Base-by-base conservation (phyloP, 1,139 yeast genomes). In the Suhomyces choctaworum region DNA sequence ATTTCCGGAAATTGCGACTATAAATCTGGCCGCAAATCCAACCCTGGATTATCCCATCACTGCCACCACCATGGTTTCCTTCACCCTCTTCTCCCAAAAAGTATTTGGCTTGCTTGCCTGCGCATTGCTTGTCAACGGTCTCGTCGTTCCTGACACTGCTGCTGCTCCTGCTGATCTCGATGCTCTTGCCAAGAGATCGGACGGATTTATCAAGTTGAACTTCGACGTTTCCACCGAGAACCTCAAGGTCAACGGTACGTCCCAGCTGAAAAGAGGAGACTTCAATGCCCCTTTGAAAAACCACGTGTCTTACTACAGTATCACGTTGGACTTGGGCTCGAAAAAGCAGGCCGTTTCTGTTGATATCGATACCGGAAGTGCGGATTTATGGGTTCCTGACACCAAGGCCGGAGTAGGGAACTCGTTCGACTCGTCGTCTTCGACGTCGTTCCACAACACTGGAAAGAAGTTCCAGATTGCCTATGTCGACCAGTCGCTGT, bases 281-380 rank as follows among this genome's bases (percentile, higher is more conserved):
- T 25, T 25, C 11, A 9, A 22, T 7, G 24, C 29, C n/a, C 31
- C 35, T 16, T 32, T 39, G 32, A 12, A 16, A 11, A 32, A 32
- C 29, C 25, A 34, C 24, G 21, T 25, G 7, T 11, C 15, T 13
- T 34, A 36, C 34, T 44, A 43, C 36, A 32, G 40, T 16, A 37
- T 36, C 11, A 21, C 31, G 23, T 36, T 44, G 25, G 22, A 25
- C 13, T 26, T 45, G 10, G 45, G 47, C 8, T 41, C 47, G 8
- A 27, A 41, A 21, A 28, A 25, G 15, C 42, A 43, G 20, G 12
- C 25, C 19, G 17, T 41, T 14, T 24, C 27, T 12, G 48, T 42
- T 7, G 45, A 37, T 23, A 34, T 54, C 20, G 56, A 52, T 34
- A 51, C 57, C 5, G 57, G 58, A 11, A 45, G 51, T 26, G 46